Evolutionary conservation across 139 green algal genomes (phyloP).

Genomic region (Coelastrella sp.): DNA sequence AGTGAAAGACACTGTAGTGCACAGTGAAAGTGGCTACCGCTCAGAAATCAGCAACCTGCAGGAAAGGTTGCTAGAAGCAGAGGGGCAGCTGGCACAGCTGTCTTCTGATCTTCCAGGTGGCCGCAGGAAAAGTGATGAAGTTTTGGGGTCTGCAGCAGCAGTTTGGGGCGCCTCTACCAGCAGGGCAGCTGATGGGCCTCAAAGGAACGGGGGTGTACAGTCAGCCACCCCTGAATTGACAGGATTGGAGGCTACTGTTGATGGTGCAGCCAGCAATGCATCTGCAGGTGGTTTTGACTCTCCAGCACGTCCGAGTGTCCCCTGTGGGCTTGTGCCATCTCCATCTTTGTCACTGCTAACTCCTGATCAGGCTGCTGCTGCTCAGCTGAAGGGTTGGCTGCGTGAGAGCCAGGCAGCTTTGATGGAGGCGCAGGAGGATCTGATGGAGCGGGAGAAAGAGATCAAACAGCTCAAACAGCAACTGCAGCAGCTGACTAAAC

Average conservation of each 20-base stretch:
- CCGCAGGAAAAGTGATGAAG: background rate
- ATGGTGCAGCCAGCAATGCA: no score
- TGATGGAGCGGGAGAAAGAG: slow-evolving; percentile 13
- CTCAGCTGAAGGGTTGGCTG: slow-evolving; percentile 22
- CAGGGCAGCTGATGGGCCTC: no score
- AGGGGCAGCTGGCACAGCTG: slow-evolving; percentile 4
- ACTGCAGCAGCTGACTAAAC: background rate
- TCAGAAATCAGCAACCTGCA: slow-evolving; percentile 15
- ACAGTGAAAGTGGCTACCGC: background rate
- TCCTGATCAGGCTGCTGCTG: slow-evolving; percentile 10
- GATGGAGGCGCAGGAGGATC: slow-evolving; percentile 29
- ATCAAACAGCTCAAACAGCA: slow-evolving; percentile 9
- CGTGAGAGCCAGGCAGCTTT: slow-evolving; percentile 20
- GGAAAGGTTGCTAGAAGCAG: slow-evolving; percentile 24
- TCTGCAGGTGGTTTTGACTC: no score
- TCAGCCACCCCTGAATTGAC: no score
- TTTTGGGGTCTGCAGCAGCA: background rate
- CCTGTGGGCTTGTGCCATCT: no score
- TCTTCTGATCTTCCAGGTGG: slow-evolving; percentile 14
- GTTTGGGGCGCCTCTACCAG: background rate
- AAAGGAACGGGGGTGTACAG: no score
- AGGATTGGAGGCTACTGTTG: no score
- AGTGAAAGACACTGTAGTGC: background rate
- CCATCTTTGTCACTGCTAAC: background rate
- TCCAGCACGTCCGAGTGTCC: no score